These are phyloP conservation scores for Dalbergia oliveri DNA, from an alignment of 306 rosid genomes.

Conservation along the genomic window DNA sequence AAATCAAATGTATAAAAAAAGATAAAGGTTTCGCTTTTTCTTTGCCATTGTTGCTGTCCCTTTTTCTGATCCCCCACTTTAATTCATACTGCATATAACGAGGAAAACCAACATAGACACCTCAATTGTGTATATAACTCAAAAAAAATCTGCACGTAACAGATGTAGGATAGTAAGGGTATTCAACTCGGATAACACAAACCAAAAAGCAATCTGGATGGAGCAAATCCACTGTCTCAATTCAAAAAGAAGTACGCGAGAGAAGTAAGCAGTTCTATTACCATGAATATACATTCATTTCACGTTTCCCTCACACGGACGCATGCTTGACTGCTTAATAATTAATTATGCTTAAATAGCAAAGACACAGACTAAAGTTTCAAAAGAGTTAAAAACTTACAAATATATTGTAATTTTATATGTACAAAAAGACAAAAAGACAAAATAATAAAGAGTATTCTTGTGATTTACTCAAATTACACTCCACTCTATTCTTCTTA, in stretches of 20 bases:
- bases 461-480: too few species aligned
- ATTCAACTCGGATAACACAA: background rate
- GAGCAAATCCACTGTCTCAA: constrained; percentile 5
- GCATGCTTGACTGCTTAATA: too few species aligned
- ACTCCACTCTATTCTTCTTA: too few species aligned
- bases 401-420: too few species aligned
- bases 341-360: too few species aligned
- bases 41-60: constrained; percentile 21
- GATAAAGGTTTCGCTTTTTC: constrained; percentile 32
- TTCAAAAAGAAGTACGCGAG: background rate
- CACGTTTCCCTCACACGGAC: background rate
- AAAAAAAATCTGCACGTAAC: background rate
- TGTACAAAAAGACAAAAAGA: too few species aligned
- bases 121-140: background rate
- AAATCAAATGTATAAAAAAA: background rate
- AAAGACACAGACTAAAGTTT: too few species aligned
- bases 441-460: too few species aligned
- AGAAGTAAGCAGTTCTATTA: too few species aligned
- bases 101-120: background rate
- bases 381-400: too few species aligned
- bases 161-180: background rate
- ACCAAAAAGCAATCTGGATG: constrained; percentile 23
- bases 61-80: constrained; percentile 4
- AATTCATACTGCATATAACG: background rate
- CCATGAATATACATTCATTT: background rate